Evolutionary conservation across 495 filamentous ascomycete genomes (phyloP).

Genomic region (Aspergillus conjunctus): DNA sequence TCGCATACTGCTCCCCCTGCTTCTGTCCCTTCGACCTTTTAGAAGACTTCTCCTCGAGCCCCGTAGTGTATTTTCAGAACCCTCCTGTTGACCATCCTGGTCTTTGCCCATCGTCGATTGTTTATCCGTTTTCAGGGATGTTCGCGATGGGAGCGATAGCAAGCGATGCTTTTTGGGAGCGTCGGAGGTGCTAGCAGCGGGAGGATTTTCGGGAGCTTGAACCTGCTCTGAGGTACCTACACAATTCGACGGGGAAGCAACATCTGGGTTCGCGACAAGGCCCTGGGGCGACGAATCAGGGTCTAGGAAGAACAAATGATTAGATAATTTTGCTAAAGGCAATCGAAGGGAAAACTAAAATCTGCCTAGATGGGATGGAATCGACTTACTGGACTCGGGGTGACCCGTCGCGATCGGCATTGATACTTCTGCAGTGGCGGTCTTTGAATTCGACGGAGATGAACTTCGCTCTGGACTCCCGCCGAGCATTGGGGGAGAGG

Average conservation of each 20-base stretch:
- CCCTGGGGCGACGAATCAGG: conserved; percentile 35
- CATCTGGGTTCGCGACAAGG: conserved; percentile 31
- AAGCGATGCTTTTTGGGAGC: conserved; percentile 60
- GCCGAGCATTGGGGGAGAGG: conserved; percentile 42
- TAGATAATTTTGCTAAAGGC: conserved; percentile 2
- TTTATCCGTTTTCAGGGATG: conserved; percentile 65
- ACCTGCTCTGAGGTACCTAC: conserved; percentile 30
- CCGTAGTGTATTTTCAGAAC: conserved; percentile 59
- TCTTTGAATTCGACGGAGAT: conserved; percentile 35
- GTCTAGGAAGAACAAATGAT: conserved; percentile 26
- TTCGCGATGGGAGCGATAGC: conserved; percentile 64
- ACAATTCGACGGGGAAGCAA: conserved; percentile 28
- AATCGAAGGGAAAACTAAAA: no score
- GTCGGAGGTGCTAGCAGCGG: conserved; percentile 21
- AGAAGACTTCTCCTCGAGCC: conserved; percentile 72
- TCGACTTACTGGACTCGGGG: conserved; percentile 27
- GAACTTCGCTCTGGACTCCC: conserved; percentile 41
- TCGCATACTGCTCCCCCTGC: conserved; percentile 63
- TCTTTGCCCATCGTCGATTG: conserved; percentile 64
- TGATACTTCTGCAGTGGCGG: conserved; percentile 36
- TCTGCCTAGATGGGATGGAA: neutral
- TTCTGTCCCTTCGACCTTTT: conserved; percentile 67
- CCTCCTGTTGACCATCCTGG: conserved; percentile 65
- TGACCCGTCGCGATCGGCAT: conserved; percentile 39
- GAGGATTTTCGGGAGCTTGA: conserved; percentile 26